A percentile compares a stretch with the other conserved stretches of the same genome.
Conservation (phyloP, 2,329 filamentous ascomycete species). For the Fusarium compactum region DNA sequence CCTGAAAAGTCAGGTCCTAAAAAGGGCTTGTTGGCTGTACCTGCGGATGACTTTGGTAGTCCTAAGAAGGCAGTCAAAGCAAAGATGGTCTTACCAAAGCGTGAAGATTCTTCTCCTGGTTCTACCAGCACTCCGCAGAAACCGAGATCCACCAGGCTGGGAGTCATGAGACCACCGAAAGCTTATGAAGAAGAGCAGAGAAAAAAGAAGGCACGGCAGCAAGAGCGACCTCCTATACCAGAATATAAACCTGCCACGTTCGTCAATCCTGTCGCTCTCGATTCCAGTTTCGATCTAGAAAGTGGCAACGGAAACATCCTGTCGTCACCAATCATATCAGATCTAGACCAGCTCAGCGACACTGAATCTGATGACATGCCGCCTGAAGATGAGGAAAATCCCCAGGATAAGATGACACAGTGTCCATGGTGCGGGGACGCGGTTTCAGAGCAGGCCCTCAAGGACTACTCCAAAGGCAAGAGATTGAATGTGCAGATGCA, state of each 20-base stretch:
- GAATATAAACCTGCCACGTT: constrained; percentile 24
- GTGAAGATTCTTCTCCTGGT: constrained; percentile 22
- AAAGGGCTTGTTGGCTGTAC: constrained; percentile 5
- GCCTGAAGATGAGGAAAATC: constrained; percentile 11
- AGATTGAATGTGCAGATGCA: constrained; percentile 69
- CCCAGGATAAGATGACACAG: constrained; percentile 44
- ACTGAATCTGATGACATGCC: constrained; percentile 11
- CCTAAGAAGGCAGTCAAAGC: constrained; percentile 21
- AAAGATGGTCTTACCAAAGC: constrained; percentile 5
- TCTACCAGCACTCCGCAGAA: constrained; percentile 26
- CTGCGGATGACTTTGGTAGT: constrained; percentile 24
- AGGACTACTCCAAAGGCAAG: constrained; percentile 61
- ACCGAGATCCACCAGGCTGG: background rate
- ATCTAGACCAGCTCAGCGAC: constrained; percentile 29
- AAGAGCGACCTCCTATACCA: background rate
- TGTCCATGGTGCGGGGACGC: constrained; percentile 77
- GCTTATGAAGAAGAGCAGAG: background rate
- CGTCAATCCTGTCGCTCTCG: constrained; percentile 20
- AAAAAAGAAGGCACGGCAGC: background rate
- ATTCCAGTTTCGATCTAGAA: background rate
- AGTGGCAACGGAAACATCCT: background rate
- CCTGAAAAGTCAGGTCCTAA: constrained; percentile 17
- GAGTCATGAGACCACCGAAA: background rate
- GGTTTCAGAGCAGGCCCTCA: constrained; percentile 68
- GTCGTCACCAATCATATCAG: constrained; percentile 31